Evolutionary conservation across 2,329 filamentous ascomycete genomes (phyloP).

Genomic region (Endothia cerciana): DNA sequence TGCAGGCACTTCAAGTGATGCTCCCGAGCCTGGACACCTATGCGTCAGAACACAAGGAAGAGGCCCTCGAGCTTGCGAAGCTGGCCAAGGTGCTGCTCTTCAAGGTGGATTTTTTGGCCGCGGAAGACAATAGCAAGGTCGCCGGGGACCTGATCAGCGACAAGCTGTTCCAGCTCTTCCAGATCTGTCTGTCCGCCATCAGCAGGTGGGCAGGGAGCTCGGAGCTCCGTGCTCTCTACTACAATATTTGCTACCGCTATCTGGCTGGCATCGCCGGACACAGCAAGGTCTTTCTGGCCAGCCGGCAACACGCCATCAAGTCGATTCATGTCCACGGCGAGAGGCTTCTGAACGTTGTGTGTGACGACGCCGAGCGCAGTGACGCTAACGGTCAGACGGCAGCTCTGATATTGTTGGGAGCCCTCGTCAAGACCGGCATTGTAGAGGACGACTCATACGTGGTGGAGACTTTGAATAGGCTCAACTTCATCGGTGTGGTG

Average conservation of each 20-base stretch:
- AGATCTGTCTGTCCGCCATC: conserved; percentile 80
- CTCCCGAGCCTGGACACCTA: conserved; percentile 84
- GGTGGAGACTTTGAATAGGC: conserved; percentile 76
- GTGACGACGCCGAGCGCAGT: conserved; percentile 89
- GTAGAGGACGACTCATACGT: conserved; percentile 74
- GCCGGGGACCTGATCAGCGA: conserved; percentile 80
- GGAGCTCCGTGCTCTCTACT: conserved; percentile 80
- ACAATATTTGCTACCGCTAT: conserved; percentile 89
- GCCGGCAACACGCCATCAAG: conserved; percentile 68
- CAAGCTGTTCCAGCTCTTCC: conserved; percentile 89
- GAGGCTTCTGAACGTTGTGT: conserved; percentile 81
- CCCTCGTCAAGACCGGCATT: conserved; percentile 74
- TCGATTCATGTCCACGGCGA: conserved; percentile 72
- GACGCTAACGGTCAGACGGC: conserved; percentile 82
- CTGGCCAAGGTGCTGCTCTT: conserved; percentile 75
- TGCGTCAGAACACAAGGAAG: conserved; percentile 67
- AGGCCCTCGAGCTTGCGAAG: conserved; percentile 76
- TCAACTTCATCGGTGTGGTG: conserved; percentile 90
- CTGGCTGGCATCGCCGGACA: conserved; percentile 69
- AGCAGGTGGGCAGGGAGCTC: conserved; percentile 72
- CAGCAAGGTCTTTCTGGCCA: conserved; percentile 50
- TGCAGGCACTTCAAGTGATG: conserved; percentile 85
- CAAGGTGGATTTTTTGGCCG: conserved; percentile 64
- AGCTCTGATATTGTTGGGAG: conserved; percentile 81
- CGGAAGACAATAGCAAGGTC: conserved; percentile 49